Evolutionary conservation across 768 basidiomycete genomes (phyloP).

Genomic region (Termitomyces bulborhizus): DNA sequence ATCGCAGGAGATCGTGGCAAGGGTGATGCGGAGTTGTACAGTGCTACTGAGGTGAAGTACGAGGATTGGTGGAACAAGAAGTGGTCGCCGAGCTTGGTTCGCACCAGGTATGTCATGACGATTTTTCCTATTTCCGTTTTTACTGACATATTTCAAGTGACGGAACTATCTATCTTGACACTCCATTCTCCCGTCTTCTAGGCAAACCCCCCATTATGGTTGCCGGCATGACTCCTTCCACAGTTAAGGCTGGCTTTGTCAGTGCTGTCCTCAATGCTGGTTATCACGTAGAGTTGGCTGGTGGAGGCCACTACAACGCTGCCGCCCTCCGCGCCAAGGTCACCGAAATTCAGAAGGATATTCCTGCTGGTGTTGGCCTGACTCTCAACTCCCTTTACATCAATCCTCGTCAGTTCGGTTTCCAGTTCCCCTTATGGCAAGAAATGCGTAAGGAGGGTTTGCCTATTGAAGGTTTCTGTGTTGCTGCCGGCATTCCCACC

Average conservation of each 20-base stretch:
- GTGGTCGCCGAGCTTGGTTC: conserved; percentile 79
- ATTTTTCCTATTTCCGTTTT: background rate
- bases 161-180: conserved; percentile 89
- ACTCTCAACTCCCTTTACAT: conserved; percentile 96
- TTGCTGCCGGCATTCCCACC: conserved; percentile 94
- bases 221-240: conserved; percentile 98
- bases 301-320: conserved; percentile 95
- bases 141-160: conserved; percentile 47
- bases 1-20: conserved; percentile 88
- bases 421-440: conserved; percentile 98
- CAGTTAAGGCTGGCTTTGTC: conserved; percentile 94
- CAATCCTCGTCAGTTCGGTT: conserved; percentile 94
- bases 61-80: conserved; percentile 93
- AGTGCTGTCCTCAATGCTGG: conserved; percentile 89
- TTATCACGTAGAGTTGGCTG: conserved; percentile 95
- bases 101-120: conserved; percentile 65
- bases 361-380: conserved; percentile 85
- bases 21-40: conserved; percentile 83
- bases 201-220: conserved; percentile 99
- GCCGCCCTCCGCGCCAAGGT: conserved; percentile 86
- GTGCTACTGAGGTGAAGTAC: conserved; percentile 52
- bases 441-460: conserved; percentile 94
- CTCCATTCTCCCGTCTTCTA: conserved; percentile 91
- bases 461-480: conserved; percentile 98
- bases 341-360: conserved; percentile 81